Evolutionary conservation across 495 filamentous ascomycete species (phyloP).

Genomic region (Aspergillus wentii): DNA sequence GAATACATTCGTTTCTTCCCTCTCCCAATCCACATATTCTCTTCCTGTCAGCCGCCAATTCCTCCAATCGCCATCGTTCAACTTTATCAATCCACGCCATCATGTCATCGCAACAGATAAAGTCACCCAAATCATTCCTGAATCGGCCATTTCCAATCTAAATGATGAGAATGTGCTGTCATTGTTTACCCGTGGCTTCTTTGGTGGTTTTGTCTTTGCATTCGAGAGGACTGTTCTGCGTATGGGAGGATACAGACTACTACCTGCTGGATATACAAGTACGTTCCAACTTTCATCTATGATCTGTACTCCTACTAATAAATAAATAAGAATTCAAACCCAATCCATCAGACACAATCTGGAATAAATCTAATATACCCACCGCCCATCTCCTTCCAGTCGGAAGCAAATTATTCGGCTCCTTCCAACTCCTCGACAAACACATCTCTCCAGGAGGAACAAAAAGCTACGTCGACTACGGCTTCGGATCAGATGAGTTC

Average conservation of each 20-base stretch:
- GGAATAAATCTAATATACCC: slow-evolving; percentile 8
- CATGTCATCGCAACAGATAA: slow-evolving; percentile 8
- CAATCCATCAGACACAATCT: slow-evolving; percentile 5
- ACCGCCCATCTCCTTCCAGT: slow-evolving; percentile 5
- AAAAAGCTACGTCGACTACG: slow-evolving; percentile 15
- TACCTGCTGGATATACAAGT: slow-evolving; percentile 13
- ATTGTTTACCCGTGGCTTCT: slow-evolving; percentile 13
- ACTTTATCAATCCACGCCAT: slow-evolving; percentile 13
- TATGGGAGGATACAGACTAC: slow-evolving; percentile 6
- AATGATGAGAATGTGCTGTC: slow-evolving; percentile 13
- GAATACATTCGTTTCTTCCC: slow-evolving; percentile 10
- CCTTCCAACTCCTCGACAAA: slow-evolving; percentile 13
- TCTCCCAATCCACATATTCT: slow-evolving; percentile 6
- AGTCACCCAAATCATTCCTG: slow-evolving; percentile 10
- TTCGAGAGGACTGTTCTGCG: slow-evolving; percentile 9
- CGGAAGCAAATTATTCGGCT: slow-evolving; percentile 12
- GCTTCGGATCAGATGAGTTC: slow-evolving; percentile 15
- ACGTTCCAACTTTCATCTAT: neutral
- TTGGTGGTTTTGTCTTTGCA: slow-evolving; percentile 13
- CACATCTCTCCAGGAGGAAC: slow-evolving; percentile 3
- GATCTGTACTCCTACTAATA: neutral
- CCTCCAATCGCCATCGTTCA: slow-evolving; percentile 6
- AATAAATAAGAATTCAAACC: slow-evolving; percentile 3
- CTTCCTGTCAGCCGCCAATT: slow-evolving; percentile 9
- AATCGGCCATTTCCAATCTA: slow-evolving; percentile 5